Conservation (phyloP, 805 yeast species). For the Metschnikowia baotianmanensis region DNA sequence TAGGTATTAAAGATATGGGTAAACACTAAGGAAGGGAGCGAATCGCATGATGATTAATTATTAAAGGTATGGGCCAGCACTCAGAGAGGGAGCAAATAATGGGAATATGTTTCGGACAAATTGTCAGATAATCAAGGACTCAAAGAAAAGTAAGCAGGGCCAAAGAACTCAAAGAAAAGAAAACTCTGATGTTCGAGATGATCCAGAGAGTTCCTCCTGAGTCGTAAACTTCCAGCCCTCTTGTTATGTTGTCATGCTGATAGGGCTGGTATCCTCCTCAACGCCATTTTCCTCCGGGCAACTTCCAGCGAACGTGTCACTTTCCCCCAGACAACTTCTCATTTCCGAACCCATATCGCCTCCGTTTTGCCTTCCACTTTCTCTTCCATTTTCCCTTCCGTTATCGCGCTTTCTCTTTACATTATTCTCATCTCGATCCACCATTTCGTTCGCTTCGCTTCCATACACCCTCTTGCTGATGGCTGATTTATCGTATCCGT, state of each 20-base stretch:
- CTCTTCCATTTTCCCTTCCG: conserved; percentile 5
- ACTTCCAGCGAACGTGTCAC: background rate
- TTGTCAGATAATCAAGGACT: too few relatives aligned
- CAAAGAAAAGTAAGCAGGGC: too few relatives aligned
- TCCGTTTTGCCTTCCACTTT: background rate
- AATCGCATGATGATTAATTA: too few relatives aligned
- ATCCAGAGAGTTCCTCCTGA: background rate
- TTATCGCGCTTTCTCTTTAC: conserved; percentile 22
- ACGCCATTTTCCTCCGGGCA: conserved; percentile 1
- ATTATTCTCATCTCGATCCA: background rate
- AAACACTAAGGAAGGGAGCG: too few relatives aligned
- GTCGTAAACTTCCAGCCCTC: background rate
- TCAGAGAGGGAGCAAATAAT: too few relatives aligned
- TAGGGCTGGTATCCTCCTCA: conserved; percentile 1
- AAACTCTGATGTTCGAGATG: too few relatives aligned
- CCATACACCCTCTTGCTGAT: too few relatives aligned
- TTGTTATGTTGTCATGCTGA: background rate
- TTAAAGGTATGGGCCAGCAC: too few relatives aligned
- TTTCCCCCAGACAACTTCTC: conserved; percentile 1
- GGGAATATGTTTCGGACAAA: background rate
- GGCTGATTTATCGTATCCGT: background rate
- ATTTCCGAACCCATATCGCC: background rate
- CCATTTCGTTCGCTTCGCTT: background rate
- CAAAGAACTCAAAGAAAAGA: too few relatives aligned
- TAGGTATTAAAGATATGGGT: too few relatives aligned